A percentile compares a stretch with the other conserved stretches of the same genome.
phyloP scores from a whole-genome alignment of 2,329 filamentous ascomycete species.

The Thielaviopsis populi region DNA sequence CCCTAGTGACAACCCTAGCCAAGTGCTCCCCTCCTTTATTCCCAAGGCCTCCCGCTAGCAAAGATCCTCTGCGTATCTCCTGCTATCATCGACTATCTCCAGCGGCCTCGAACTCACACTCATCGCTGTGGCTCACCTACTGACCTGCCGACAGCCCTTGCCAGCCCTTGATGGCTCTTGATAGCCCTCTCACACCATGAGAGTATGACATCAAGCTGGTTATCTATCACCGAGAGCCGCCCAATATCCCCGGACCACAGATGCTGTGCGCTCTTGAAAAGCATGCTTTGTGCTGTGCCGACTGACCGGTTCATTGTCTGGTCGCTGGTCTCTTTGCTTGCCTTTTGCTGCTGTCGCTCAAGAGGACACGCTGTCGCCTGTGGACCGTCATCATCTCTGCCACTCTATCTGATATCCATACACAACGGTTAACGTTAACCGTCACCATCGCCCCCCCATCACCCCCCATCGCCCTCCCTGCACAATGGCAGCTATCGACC shows the following conservation, averaged over 20 bases:
- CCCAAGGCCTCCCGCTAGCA: background rate
- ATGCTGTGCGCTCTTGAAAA: background rate
- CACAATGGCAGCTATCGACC: constrained; percentile 1
- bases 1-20: no score
- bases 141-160: no score
- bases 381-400: no score
- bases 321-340: no score
- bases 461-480: background rate
- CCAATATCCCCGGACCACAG: background rate
- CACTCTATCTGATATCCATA: no score
- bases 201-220: background rate
- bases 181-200: background rate
- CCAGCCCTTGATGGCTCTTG: no score
- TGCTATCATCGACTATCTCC: constrained; percentile 17
- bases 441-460: background rate
- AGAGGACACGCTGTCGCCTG: no score
- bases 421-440: no score
- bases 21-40: background rate
- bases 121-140: background rate
- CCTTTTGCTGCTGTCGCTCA: no score
- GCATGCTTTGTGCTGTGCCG: background rate
- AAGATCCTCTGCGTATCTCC: constrained; percentile 4
- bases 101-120: background rate
- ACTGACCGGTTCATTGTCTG: no score
- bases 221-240: background rate